Conservation (phyloP, 1,139 yeast genomes). For the Blastobotrys malaysiensis region DNA sequence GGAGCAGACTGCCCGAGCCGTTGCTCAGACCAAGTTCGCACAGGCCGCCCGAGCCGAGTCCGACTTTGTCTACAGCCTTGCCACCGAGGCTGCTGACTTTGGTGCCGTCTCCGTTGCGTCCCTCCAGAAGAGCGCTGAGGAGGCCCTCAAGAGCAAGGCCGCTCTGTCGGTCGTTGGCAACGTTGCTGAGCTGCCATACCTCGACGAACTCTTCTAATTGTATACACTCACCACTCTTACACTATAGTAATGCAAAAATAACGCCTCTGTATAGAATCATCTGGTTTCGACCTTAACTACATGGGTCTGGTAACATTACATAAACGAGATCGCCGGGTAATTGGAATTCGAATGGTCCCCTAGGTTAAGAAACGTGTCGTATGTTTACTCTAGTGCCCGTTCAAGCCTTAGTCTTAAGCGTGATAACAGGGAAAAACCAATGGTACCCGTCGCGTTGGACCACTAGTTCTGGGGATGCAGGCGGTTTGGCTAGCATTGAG, state of each 20-base stretch:
- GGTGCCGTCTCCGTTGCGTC: constrained; percentile 39
- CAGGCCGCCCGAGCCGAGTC: constrained; percentile 38
- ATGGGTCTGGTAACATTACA: no score
- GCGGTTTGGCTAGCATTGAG: constrained; percentile 15
- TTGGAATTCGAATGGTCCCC: no score
- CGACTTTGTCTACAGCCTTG: constrained; percentile 29
- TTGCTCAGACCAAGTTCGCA: constrained; percentile 41
- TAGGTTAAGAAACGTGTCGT: not conserved
- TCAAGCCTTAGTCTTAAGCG: constrained; percentile 7
- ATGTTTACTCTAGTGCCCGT: no score
- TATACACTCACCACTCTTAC: not conserved
- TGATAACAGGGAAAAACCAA: constrained; percentile 33
- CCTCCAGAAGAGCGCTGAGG: constrained; percentile 46
- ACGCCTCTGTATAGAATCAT: not conserved
- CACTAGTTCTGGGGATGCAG: constrained; percentile 11
- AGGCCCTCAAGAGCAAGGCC: constrained; percentile 55
- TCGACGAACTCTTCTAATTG: constrained; percentile 63
- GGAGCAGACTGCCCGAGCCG: constrained; percentile 42
- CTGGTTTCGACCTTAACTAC: no score
- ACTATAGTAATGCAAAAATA: not conserved
- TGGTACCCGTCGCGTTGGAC: constrained; percentile 26
- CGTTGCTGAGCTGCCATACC: constrained; percentile 79
- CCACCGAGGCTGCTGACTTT: constrained; percentile 29
- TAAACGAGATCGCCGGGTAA: no score
- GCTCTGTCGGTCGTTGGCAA: constrained; percentile 92